Evolutionary conservation across 768 basidiomycete genomes (phyloP), one percentile per base, ranked within the genome.

Genomic region (Tricholoma sp.): DNA sequence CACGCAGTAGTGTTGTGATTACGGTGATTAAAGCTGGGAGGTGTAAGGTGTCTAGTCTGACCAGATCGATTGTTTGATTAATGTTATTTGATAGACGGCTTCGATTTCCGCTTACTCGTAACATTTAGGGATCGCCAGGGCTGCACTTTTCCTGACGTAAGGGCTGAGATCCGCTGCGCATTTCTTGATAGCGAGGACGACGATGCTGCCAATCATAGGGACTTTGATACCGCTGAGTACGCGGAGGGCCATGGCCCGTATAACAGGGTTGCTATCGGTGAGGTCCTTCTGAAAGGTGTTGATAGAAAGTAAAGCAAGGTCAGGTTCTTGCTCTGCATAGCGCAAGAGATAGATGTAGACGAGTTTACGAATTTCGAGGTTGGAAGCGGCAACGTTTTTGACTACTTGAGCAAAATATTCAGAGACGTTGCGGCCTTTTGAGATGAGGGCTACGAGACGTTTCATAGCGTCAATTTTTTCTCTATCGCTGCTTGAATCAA

Each of bases 261-360:
- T 98, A 63, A 97, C 82, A 0, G 95, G 96, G 59, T 89, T 97
- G 32, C 86, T 76, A 65, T 98, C 97, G 4, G 88, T 85, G 31
- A 99, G 78, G 72, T 99, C 97, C 71, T 92, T 93, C 70, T 99
- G 97, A 68, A 98, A 98, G 1, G 96, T 96, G 73, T 99, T 99
- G 76, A 99, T 96, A 2, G 94, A 95, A 31, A 99, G 80, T 50
- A 99, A 74, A 1, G 96, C 91, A 49, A 98, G 85, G 70, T 98
- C 97, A 12, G 97, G 95, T 64, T 97, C 94, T 33, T 86, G 83
- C 41, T 91, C 86, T 50, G 97, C 94, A 71, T 97, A 95, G 57
- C 93, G 88, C 45, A 98, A 76, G 61, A 99, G 86, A 74, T 96
- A 99, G 61, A 98, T 96, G 71, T 98, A 98, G 37, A 98, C 94